Conservation (phyloP, 192 early-diverging fungal species). For the Entrophospora sp. region DNA sequence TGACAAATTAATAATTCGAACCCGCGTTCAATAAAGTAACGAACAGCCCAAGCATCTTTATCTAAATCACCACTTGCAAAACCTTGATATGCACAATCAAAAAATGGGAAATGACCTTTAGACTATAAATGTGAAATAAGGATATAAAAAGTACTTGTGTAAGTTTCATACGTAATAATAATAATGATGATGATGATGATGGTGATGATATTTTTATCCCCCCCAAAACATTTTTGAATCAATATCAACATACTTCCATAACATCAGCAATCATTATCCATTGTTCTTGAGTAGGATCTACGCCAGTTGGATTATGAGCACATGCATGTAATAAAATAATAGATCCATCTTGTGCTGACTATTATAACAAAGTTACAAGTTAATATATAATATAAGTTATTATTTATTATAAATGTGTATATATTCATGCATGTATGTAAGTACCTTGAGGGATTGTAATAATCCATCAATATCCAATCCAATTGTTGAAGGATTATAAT, state of each 20-base stretch:
- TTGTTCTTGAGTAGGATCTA: slow-evolving; percentile 90
- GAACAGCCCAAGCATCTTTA: slow-evolving; percentile 83
- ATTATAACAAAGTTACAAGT: slow-evolving; percentile 15
- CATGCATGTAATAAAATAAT: slow-evolving; percentile 92
- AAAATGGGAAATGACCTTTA: slow-evolving; percentile 85
- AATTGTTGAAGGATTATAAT: slow-evolving; percentile 75
- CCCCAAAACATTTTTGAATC: not conserved
- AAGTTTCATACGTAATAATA: too few species aligned
- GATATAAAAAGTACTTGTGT: too few species aligned
- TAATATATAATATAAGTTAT: not conserved
- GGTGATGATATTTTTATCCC: too few species aligned
- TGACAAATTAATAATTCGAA: slow-evolving; percentile 88
- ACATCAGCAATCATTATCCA: slow-evolving; percentile 88
- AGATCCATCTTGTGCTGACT: slow-evolving; percentile 64
- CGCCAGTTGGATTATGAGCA: slow-evolving; percentile 98
- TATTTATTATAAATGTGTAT: not conserved
- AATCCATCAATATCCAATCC: slow-evolving; percentile 75
- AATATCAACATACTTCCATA: slow-evolving; percentile 38
- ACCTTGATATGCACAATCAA: slow-evolving; percentile 98
- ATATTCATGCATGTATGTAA: not conserved
- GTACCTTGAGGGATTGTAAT: slow-evolving; percentile 49
- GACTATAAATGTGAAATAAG: slow-evolving; percentile 31
- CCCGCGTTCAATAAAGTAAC: slow-evolving; percentile 86
- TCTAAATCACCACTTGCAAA: slow-evolving; percentile 92
- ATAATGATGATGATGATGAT: too few species aligned